These are phyloP conservation scores for Serendipita sp. DNA, from an alignment of 768 basidiomycete genomes.

Conservation along the genomic window DNA sequence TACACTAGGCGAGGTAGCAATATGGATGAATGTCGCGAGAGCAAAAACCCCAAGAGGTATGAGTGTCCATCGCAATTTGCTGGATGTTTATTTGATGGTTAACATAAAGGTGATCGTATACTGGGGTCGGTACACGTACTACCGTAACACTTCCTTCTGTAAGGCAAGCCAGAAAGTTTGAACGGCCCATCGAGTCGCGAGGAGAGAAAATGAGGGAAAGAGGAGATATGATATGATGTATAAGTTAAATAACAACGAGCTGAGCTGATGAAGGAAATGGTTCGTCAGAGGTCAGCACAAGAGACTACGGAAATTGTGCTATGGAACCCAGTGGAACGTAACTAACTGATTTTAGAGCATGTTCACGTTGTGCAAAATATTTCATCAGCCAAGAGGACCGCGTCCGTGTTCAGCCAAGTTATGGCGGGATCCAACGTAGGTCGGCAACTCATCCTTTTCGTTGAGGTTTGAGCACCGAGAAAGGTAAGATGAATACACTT, in stretches of 20 bases:
- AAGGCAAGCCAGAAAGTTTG: background rate
- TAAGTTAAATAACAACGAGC: background rate
- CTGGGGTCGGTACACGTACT: background rate
- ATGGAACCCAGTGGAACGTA: background rate
- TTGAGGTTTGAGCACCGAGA: no score
- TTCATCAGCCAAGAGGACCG: background rate
- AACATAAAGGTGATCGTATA: background rate
- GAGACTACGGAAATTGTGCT: background rate
- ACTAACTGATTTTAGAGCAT: conserved; percentile 4
- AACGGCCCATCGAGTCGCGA: background rate
- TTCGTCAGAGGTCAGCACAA: background rate
- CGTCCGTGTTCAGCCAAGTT: no score
- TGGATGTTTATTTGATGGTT: background rate
- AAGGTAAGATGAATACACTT: no score
- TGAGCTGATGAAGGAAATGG: background rate
- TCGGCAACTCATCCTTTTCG: no score
- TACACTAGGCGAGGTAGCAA: background rate
- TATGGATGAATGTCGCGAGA: background rate
- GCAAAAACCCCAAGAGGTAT: background rate
- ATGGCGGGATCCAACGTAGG: no score
- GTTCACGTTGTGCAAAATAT: conserved; percentile 2
- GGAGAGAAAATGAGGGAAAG: background rate
- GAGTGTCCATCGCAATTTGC: background rate
- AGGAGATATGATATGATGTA: background rate
- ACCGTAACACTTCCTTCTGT: background rate